Evolutionary conservation across 2,329 filamentous ascomycete species (phyloP).

Genomic region (Thyridium curvatum): DNA sequence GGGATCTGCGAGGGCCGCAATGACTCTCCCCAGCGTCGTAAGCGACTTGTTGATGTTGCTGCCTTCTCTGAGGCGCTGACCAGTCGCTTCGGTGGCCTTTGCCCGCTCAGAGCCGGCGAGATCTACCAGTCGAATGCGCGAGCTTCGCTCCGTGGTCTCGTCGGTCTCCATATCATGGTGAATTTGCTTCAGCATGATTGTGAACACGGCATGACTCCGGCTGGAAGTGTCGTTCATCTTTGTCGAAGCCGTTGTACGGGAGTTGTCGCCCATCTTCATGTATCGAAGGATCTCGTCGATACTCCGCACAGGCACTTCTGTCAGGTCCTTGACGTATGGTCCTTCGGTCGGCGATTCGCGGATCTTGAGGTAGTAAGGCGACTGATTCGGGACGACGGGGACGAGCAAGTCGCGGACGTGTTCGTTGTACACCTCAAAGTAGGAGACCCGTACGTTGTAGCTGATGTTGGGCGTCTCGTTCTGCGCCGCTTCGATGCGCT

Average conservation of each 20-base stretch:
- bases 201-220: conserved; percentile 95
- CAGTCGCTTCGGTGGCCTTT: conserved; percentile 92
- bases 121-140: conserved; percentile 90
- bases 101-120: conserved; percentile 91
- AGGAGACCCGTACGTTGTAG: conserved; percentile 96
- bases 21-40: conserved; percentile 90
- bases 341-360: conserved; percentile 96
- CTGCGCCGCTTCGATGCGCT: conserved; percentile 65
- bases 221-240: conserved; percentile 99
- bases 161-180: conserved; percentile 97
- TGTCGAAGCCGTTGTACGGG: conserved; percentile 83
- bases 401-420: conserved; percentile 81
- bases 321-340: conserved; percentile 95
- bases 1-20: conserved; percentile 76
- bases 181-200: conserved; percentile 96
- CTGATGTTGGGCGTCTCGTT: conserved; percentile 62
- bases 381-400: conserved; percentile 54
- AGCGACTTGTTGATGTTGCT: conserved; percentile 99
- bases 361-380: conserved; percentile 78
- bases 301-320: conserved; percentile 77
- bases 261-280: conserved; percentile 86
- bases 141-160: conserved; percentile 91
- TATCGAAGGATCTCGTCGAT: conserved; percentile 81
- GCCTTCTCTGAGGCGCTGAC: conserved; percentile 82
- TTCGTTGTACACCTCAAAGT: conserved; percentile 99